phyloP scores from a whole-genome alignment of 371 early-diverging fungal genomes.

The Gilbertella persicaria region DNA sequence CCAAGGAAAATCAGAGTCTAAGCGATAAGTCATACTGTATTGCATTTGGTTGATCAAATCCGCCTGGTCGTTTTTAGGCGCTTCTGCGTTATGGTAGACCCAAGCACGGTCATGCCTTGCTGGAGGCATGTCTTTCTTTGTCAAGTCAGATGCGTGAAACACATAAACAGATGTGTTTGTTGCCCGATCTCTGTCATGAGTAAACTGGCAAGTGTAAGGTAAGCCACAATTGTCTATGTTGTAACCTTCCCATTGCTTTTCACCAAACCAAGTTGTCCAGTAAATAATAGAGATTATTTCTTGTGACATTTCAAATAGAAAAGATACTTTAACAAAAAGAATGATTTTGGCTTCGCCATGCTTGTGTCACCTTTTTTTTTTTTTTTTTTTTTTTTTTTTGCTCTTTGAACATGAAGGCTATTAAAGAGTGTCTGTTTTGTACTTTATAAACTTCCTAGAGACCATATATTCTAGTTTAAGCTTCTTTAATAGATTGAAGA shows the following conservation, averaged over 20 bases:
- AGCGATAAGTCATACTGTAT: slow-evolving; percentile 15
- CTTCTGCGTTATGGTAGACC: slow-evolving; percentile 17
- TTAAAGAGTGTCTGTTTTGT: too few relatives aligned
- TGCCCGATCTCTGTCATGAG: slow-evolving; percentile 4
- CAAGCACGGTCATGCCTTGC: slow-evolving; percentile 1
- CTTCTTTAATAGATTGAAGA: too few relatives aligned
- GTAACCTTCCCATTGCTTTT: slow-evolving; percentile 13
- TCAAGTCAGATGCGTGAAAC: slow-evolving; percentile 12
- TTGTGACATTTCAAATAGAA: too few relatives aligned
- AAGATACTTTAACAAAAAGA: too few relatives aligned
- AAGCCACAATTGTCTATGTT: slow-evolving; percentile 7
- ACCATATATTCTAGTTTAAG: too few relatives aligned
- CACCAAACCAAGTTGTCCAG: slow-evolving; percentile 14
- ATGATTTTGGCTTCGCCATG: too few relatives aligned
- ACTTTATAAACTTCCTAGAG: too few relatives aligned
- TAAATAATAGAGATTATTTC: slow-evolving; percentile 17
- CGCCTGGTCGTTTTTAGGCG: slow-evolving; percentile 1
- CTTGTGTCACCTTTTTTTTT: too few relatives aligned
- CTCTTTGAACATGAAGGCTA: too few relatives aligned
- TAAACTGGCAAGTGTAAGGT: slow-evolving; percentile 6
- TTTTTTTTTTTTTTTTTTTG: too few relatives aligned
- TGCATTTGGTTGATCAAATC: slow-evolving; percentile 9
- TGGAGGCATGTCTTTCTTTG: not conserved
- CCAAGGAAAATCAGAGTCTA: slow-evolving; percentile 17
- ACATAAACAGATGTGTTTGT: slow-evolving; percentile 4